phyloP scores from a whole-genome alignment of 345 rosid species.

The Melaleuca alternifolia region DNA sequence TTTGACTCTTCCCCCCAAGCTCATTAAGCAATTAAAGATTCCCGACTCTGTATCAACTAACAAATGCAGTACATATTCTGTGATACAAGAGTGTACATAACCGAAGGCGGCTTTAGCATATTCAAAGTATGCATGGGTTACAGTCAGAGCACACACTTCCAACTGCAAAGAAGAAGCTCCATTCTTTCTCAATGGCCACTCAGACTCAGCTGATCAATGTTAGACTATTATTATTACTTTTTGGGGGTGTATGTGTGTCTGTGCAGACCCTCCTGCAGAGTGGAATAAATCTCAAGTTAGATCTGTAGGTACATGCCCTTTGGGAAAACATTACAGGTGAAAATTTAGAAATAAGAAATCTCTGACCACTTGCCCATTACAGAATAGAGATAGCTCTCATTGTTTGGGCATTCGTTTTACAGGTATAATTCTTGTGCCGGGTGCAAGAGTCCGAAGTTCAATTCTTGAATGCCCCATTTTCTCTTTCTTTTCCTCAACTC shows the following conservation, averaged over 20 bases:
- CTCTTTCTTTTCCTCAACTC: background rate
- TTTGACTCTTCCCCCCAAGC: background rate
- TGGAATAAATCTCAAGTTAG: background rate
- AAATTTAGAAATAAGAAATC: background rate
- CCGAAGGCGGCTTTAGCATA: background rate
- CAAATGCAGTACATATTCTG: background rate
- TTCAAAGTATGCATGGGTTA: background rate
- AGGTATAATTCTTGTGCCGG: conserved; percentile 81
- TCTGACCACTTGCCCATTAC: background rate
- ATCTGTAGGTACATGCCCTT: background rate
- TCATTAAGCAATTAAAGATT: background rate
- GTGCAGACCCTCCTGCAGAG: background rate
- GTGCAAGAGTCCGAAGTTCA: conserved; percentile 61
- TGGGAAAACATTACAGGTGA: background rate
- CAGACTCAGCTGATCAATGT: background rate
- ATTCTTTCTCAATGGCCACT: background rate
- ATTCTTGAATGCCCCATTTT: background rate
- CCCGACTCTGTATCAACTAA: background rate
- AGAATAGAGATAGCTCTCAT: background rate
- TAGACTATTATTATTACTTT: background rate
- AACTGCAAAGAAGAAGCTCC: background rate
- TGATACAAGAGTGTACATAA: background rate
- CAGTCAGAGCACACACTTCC: background rate
- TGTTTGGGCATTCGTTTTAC: conserved; percentile 3
- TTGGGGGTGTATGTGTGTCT: background rate